Evolutionary conservation across 2,329 filamentous ascomycete genomes (phyloP), one percentile per base, ranked within the genome.

Genomic region (Keithomyces neogunnii): DNA sequence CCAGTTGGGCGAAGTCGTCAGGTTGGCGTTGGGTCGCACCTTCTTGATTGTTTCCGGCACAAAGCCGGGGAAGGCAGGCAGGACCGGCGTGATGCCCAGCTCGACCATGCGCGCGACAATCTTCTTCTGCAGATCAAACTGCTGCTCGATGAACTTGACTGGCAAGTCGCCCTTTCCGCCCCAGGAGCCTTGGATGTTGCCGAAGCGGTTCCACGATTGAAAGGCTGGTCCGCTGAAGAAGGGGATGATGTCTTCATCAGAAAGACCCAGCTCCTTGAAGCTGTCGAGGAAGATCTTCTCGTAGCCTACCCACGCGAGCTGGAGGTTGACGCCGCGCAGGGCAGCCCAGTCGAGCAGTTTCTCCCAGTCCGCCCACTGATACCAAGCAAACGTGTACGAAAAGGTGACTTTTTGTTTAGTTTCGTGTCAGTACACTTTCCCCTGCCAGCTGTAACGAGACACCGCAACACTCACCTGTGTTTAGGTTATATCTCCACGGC

Each of bases 311-410:
- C 75, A 78, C 3, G 75, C 75, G 2, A 78, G 65, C 3, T 74
- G 72, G 4, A 78, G 61, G 53, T 78, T 78, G 46, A 78, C 62
- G 36, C 74, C 75, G n/a, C 70, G 69, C 3, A 78, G 66, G 5
- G 75, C 74, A 51, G 77, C 65, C 75, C 75, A 78, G 58, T 78
- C 75, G 4, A 78, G 67, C 53, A 77, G 65, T 3, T 69, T 60
- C 58, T 78, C 74, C 75, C 75, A 78, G 45, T 78, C 75, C 38
- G 72, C 63, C 75, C 74, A 78, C n/a, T 61, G 63, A 73, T 73
- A 78, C 59, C 76, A 78, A 0, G 73, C 68, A 3, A 68, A 62
- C 3, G 73, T 75, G 55, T 78, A 78, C 1, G 73, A 76, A 57
- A 76, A 77, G 0, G 75, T 78, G 1, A 78, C 75, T 70, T 43